These are phyloP conservation scores for Ganoderma boninense DNA, from an alignment of 1,284 basidiomycete genomes.

Conservation along the genomic window DNA sequence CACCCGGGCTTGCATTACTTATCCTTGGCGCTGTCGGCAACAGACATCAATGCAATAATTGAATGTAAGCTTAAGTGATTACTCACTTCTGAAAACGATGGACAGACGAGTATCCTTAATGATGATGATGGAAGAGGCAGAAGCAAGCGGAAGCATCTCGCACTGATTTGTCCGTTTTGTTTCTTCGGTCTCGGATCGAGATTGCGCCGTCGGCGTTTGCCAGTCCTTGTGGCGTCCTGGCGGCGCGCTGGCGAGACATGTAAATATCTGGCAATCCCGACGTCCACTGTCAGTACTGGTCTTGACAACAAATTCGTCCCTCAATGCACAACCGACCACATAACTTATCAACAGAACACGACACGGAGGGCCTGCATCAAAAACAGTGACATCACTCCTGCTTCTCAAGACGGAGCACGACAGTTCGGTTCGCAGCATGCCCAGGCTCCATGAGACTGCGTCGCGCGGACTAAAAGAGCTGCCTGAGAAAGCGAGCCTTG, in stretches of 20 bases:
- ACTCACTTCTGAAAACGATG: too few relatives aligned
- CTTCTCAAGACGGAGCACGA: neutral
- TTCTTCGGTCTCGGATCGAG: neutral
- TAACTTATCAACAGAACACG: neutral
- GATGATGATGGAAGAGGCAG: neutral
- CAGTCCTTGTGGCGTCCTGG: neutral
- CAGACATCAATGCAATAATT: neutral
- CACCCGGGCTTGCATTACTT: neutral
- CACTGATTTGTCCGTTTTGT: neutral
- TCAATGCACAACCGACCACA: neutral
- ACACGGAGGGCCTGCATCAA: neutral
- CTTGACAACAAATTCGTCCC: neutral
- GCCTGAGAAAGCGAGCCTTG: neutral
- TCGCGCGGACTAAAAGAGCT: slow-evolving; percentile 12
- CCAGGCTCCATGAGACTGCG: slow-evolving; percentile 10
- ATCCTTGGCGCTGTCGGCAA: neutral
- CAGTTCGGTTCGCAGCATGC: neutral
- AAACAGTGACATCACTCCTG: neutral
- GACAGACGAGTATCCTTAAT: neutral
- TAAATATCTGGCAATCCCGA: neutral
- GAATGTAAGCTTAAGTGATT: neutral
- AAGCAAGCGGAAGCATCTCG: neutral
- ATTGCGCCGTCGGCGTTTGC: neutral
- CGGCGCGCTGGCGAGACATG: neutral
- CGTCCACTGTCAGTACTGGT: neutral